Evolutionary conservation across 768 basidiomycete species (phyloP).

Genomic region (Auriculariales sp.): DNA sequence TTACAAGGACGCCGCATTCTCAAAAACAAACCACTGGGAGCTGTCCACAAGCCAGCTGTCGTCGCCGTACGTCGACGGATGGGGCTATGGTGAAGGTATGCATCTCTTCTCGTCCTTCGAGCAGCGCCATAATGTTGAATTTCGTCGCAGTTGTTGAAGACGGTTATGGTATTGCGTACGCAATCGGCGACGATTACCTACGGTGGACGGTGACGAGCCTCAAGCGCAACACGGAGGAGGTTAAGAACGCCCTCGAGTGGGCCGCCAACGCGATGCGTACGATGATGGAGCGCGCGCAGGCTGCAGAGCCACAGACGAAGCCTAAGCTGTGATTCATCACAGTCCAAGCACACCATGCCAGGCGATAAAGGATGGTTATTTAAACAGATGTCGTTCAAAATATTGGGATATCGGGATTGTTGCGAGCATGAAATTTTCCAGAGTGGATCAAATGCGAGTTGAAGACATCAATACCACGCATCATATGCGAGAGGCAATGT

Average conservation of each 20-base stretch:
- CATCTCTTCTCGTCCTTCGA: conserved; percentile 1
- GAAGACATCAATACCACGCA: no score
- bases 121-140: neutral
- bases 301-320: conserved; percentile 23
- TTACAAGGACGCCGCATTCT: conserved; percentile 59
- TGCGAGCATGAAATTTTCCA: no score
- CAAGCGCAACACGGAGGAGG: conserved; percentile 36
- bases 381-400: no score
- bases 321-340: conserved; percentile 2
- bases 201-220: conserved; percentile 83
- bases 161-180: conserved; percentile 84
- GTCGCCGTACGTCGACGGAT: conserved; percentile 72
- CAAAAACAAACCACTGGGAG: conserved; percentile 76
- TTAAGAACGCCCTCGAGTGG: conserved; percentile 60
- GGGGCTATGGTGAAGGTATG: conserved; percentile 93
- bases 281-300: conserved; percentile 57
- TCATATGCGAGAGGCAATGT: no score
- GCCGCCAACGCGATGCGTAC: conserved; percentile 63
- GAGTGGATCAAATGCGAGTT: no score
- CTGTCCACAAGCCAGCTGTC: conserved; percentile 82
- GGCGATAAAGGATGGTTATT: no score
- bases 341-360: no score
- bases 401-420: no score
- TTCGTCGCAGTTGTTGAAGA: conserved; percentile 63
- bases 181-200: conserved; percentile 71